These are phyloP conservation scores for Oryza glaberrima DNA, from an alignment of 176 grass and related monocot genomes.

Conservation along the genomic window DNA sequence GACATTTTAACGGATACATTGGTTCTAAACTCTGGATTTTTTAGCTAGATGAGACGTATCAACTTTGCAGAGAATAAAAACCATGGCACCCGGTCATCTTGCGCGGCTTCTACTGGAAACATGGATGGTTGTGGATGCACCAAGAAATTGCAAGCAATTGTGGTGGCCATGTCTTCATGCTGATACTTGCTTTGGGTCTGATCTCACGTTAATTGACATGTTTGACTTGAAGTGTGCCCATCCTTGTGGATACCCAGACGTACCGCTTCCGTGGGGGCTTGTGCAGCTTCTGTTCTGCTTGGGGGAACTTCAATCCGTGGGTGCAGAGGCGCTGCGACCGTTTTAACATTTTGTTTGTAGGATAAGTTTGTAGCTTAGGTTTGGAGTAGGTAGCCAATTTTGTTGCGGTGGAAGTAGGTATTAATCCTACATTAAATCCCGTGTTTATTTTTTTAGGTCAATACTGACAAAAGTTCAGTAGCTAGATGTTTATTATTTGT, in stretches of 20 bases:
- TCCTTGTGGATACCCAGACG: conserved; percentile 8
- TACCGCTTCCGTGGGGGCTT: neutral
- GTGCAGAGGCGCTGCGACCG: neutral
- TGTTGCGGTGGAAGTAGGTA: conserved; percentile 10
- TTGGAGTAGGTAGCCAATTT: conserved; percentile 29
- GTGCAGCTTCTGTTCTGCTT: neutral
- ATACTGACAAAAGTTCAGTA: neutral
- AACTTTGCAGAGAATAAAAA: neutral
- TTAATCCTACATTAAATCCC: neutral
- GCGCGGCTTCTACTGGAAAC: neutral
- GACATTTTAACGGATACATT: neutral
- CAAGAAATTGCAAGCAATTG: neutral
- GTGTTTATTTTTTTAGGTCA: neutral
- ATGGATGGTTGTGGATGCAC: neutral
- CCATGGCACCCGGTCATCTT: conserved; percentile 22
- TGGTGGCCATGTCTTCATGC: neutral
- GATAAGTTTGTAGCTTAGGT: neutral
- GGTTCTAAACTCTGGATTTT: conserved; percentile 22
- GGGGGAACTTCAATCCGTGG: neutral
- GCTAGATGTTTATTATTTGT: neutral
- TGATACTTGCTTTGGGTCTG: neutral
- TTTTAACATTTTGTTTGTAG: neutral
- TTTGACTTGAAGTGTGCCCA: neutral
- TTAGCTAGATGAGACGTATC: conserved; percentile 11
- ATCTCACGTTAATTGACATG: neutral